phyloP scores from a whole-genome alignment of 202 grass and related monocot species.

The Setaria viridis region DNA sequence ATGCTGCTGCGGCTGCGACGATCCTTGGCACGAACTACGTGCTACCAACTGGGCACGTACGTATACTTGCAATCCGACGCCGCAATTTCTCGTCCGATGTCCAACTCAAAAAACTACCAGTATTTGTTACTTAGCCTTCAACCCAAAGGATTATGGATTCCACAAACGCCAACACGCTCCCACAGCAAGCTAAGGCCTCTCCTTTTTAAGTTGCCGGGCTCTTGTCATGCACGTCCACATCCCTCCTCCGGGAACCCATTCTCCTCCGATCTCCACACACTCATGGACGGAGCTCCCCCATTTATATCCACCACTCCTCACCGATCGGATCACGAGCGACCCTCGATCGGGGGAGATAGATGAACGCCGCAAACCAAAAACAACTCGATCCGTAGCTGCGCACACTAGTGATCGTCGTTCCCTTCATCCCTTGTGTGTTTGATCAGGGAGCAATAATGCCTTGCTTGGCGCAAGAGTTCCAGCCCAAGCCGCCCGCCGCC shows the following conservation, averaged over 20 bases:
- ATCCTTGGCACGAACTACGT: too few relatives aligned
- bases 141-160: conserved; percentile 58
- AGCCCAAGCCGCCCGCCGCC: conserved; percentile 45
- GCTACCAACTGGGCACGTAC: background rate
- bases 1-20: background rate
- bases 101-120: conserved; percentile 36
- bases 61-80: background rate
- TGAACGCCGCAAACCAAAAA: background rate
- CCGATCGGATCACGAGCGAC: conserved; percentile 27
- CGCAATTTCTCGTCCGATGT: conserved; percentile 34
- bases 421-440: background rate
- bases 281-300: conserved; percentile 26
- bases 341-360: conserved; percentile 11
- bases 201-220: conserved; percentile 59
- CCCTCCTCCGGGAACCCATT: conserved; percentile 41
- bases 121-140: conserved; percentile 68
- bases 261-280: conserved; percentile 36
- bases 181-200: conserved; percentile 9
- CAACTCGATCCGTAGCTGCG: conserved; percentile 4
- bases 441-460: conserved; percentile 49
- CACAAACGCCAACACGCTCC: conserved; percentile 33
- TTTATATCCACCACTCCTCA: conserved; percentile 52
- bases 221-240: conserved; percentile 81
- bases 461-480: conserved; percentile 62
- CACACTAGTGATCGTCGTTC: background rate